Base-by-base conservation (phyloP, 768 basidiomycete species). In the Naganishia randhawae region DNA sequence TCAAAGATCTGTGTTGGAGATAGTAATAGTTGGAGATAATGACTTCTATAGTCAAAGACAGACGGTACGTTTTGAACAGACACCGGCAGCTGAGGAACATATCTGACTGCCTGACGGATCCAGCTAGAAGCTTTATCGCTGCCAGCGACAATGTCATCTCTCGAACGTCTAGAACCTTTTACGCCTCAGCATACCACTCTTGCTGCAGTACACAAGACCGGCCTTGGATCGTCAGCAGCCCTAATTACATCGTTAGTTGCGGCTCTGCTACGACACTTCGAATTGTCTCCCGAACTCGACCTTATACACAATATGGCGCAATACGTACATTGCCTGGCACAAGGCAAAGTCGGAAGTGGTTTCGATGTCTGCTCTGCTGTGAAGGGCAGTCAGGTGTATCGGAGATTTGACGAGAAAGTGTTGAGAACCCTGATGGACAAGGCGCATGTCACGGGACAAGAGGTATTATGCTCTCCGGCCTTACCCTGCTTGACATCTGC, bases 311-410 rank as follows among this genome's bases (percentile, higher is more conserved):
- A 96, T 77, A 84, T 91, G 50, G 88, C 96, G 4, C 96, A 99
- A 77, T 96, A 88, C 77, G 86, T 92, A 8, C 96, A 99, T 78
- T 97, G 93, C 76, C 83, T 93, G 41, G 96, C 95, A 0, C 96
- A 99, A 81, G 96, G 96, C 45, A 99, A 99, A 81, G 88, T 99
- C 17, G 96, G 96, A 33, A 92, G 90, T 74, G 96, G 96, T 7
- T 99, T 99, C 81, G 96, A 99, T 75, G 91, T 99, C 53, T 87
- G 91, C 7, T 86, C 92, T 0, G 95, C 95, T 1, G 90, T 91
- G 2, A 98, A 89, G 78, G 96, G 96, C 27, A 93, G 92, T 75
- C 95, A 98, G 74, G 76, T 92, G 8, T 99, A 98, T 81, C 37
- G 19, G 35, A 53, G 64, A 42, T 69, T 65, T 35, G 42, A 66